Conservation (phyloP, 179 eudicot genomes). For the Spinacia oleracea region DNA sequence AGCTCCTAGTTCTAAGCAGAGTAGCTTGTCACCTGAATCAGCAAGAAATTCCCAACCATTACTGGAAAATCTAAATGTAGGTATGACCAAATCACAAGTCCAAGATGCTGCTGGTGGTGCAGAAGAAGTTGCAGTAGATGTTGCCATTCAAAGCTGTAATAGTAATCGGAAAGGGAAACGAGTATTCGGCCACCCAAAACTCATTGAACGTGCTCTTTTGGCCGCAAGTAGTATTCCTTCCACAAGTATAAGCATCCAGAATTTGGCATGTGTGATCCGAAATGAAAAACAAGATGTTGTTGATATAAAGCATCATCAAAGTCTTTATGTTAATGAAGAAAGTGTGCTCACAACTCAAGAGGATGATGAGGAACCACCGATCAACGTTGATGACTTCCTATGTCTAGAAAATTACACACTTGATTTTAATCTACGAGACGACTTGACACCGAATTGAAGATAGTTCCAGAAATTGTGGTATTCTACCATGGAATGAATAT, state of each 20-base stretch:
- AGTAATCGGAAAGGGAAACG: slow-evolving; percentile 36
- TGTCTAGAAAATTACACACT: background rate
- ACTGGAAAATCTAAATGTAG: slow-evolving; percentile 1
- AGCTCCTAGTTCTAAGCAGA: slow-evolving; percentile 10
- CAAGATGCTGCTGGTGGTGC: slow-evolving; percentile 20
- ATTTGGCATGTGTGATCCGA: background rate
- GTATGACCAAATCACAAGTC: slow-evolving; percentile 8
- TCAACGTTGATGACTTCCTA: background rate
- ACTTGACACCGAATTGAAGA: too few relatives aligned
- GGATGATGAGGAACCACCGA: background rate
- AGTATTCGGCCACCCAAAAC: slow-evolving; percentile 26
- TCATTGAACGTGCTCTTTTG: too few relatives aligned
- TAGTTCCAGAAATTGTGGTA: too few relatives aligned
- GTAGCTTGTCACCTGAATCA: slow-evolving; percentile 11
- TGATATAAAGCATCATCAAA: slow-evolving; percentile 9
- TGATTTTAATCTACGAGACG: background rate
- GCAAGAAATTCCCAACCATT: background rate
- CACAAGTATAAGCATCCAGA: background rate
- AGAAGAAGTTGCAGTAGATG: slow-evolving; percentile 19
- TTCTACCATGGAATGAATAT: too few relatives aligned
- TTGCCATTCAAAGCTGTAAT: slow-evolving; percentile 6
- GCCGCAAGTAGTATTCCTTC: slow-evolving; percentile 14
- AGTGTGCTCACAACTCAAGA: background rate
- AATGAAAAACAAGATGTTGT: slow-evolving; percentile 6
- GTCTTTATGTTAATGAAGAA: background rate